phyloP scores from a whole-genome alignment of 495 filamentous ascomycete genomes.

The Aspergillus diversus region DNA sequence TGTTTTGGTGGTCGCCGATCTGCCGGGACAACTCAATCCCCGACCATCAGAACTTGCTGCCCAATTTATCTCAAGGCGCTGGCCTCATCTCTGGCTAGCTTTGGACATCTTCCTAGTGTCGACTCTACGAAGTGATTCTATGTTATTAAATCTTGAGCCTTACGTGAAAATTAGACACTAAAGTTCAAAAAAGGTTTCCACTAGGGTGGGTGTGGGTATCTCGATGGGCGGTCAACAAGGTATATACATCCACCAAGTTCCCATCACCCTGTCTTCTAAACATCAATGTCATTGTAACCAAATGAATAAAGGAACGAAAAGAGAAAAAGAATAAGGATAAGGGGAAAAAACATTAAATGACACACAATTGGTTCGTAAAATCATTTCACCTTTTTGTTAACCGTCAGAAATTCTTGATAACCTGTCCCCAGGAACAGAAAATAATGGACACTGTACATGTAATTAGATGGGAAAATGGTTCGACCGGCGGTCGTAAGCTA shows the following conservation, averaged over 20 bases:
- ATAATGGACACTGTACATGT: background rate
- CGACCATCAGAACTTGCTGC: constrained; percentile 23
- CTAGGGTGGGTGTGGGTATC: background rate
- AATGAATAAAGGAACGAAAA: background rate
- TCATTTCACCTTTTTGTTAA: constrained; percentile 8
- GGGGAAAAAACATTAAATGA: background rate
- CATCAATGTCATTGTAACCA: background rate
- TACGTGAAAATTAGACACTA: background rate
- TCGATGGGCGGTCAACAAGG: background rate
- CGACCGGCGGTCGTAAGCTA: background rate
- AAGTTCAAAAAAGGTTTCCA: no score
- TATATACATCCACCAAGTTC: background rate
- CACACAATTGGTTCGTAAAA: constrained; percentile 5
- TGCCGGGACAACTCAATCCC: constrained; percentile 22
- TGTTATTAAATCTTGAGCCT: background rate
- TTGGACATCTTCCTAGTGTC: background rate
- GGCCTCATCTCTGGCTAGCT: constrained; percentile 21
- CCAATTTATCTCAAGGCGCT: constrained; percentile 20
- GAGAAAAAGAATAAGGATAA: background rate
- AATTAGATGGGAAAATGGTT: background rate
- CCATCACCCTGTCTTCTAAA: background rate
- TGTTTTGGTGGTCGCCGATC: constrained; percentile 10
- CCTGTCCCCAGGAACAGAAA: constrained; percentile 1
- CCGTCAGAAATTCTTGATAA: background rate
- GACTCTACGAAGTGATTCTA: no score